Conservation (phyloP, 2,329 filamentous ascomycete species). For the Leptographium lundbergii region DNA sequence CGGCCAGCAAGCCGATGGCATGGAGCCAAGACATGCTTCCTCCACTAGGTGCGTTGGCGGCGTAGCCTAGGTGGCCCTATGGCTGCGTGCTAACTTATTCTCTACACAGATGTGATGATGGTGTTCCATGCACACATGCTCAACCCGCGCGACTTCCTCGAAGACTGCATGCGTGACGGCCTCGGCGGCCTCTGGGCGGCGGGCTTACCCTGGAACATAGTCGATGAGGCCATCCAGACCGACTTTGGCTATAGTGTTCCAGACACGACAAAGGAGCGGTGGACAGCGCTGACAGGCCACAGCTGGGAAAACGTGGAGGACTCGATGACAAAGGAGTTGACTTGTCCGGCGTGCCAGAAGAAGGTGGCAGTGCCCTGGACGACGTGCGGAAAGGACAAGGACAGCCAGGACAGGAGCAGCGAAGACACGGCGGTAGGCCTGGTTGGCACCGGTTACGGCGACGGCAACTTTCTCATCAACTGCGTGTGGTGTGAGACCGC, state of each 20-base stretch:
- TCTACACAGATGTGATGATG: constrained; percentile 53
- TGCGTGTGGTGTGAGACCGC: constrained; percentile 39
- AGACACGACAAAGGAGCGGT: constrained; percentile 29
- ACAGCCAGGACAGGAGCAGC: too few relatives aligned
- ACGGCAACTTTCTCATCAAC: constrained; percentile 34
- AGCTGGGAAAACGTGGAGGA: constrained; percentile 50
- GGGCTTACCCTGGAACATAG: constrained; percentile 52
- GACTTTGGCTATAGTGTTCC: constrained; percentile 43
- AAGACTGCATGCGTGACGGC: constrained; percentile 54
- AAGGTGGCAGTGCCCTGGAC: constrained; percentile 46
- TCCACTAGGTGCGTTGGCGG: constrained; percentile 6
- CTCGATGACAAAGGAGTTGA: constrained; percentile 29
- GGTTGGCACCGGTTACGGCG: constrained; percentile 46
- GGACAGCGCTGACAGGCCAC: constrained; percentile 33
- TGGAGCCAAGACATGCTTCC: constrained; percentile 4
- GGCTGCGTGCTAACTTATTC: too few relatives aligned
- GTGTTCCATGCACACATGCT: constrained; percentile 72
- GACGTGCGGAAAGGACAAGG: constrained; percentile 26
- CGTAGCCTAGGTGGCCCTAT: neutral
- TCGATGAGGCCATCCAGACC: constrained; percentile 45
- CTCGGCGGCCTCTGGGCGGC: constrained; percentile 43
- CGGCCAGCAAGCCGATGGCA: neutral
- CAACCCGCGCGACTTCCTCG: constrained; percentile 61
- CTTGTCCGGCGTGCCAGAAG: constrained; percentile 41
- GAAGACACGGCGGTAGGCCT: constrained; percentile 10